Evolutionary conservation across 441 rosid species (phyloP), one percentile per base, ranked within the genome.

Genomic region (Populus hybrid): DNA sequence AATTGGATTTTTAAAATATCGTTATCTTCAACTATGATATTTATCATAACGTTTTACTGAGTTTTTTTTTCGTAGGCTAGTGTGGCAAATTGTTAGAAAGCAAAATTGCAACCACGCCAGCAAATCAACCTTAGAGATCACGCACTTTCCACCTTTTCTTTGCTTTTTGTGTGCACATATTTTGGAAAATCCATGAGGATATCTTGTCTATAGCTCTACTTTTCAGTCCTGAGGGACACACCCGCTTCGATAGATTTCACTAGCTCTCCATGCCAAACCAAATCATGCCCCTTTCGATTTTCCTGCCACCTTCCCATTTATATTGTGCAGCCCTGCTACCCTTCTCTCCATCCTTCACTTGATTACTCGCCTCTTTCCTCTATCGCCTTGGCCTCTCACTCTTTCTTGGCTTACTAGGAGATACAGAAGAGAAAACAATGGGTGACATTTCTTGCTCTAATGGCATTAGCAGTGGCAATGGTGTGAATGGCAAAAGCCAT

Each of bases 361-460:
- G 12, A 10, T 3, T 61, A 21, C 30, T 71, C 4, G 57, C 57
- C 2, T 26, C 21, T 16, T 24, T 61, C 65, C 34, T 77, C 65
- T 20, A 2, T 20, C 67, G 18, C 26, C 5, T 10, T 24, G 4
- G 0, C 11, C 0, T 24, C 20, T 54, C 26, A 46, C 57, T 72
- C 36, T 46, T 7, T 14, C 4, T 66, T 16, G 1, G 11, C 63
- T 32, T 4, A 2, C 57, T 8, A 34, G 7, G 76, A 76, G 34
- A 26, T 50, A 26, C n/a, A 36, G 0, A 2, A 4, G 20, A n/a
- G 4, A 1, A 50, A 77, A 79, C n/a, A 71, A 89, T 89, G 92
- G 89, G 87, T 54, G 92, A 89, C 23, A 85, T 89, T 68, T 84
- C 86, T 65, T 76, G 82, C 73, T 78, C 86, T 42, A 78, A 86